Base-by-base conservation (phyloP, 2,329 filamentous ascomycete genomes). In the Diaporthe australafricana region DNA sequence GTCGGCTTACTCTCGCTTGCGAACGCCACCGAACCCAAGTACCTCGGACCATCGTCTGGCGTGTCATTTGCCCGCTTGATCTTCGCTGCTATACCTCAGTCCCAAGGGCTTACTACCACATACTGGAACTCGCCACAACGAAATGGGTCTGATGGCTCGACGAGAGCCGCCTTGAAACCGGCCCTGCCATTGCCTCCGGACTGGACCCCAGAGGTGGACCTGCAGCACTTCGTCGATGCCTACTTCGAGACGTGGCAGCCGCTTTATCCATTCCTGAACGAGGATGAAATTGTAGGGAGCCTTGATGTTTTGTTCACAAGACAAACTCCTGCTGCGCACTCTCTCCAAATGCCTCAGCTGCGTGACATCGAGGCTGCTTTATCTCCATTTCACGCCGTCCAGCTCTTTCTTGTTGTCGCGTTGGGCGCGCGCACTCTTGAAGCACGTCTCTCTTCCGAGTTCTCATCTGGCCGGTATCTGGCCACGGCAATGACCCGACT, bases 201-300 rank as follows among this genome's bases (percentile, higher is more conserved):
- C 45, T 71, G 72, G 74, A 70, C 66, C 30, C 72, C 72, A 12
- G 74, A 75, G 12, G 70, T 72, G 3, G 77, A 77, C 32, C 63
- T 75, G 45, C 74, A 75, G 30, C 72, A 75, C 45, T 70, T 73
- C 12, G 73, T 73, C 12, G 74, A 74, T 57, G 73, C 70, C 9
- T 79, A 78, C 57, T 79, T 79, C n/a, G 76, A 76, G n/a, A 78
- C 72, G 3, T 75, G 75, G 35, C 74, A 77, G 50, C 74, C 76
- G 20, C 75, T 78, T 52, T 77, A 79, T 57, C 77, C 77, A 11
- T 79, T 79, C 65, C 66, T 79, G 40, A 73, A 78, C n/a, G 75
- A 76, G 38, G 75, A 75, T 12, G 74, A 74, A 12, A 73, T 78
- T 65, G 75, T 75, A 16, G 73, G 71, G 5, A 75, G 74, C 47